Evolutionary conservation across 805 yeast species (phyloP).

Genomic region (Lipomyces sp.): DNA sequence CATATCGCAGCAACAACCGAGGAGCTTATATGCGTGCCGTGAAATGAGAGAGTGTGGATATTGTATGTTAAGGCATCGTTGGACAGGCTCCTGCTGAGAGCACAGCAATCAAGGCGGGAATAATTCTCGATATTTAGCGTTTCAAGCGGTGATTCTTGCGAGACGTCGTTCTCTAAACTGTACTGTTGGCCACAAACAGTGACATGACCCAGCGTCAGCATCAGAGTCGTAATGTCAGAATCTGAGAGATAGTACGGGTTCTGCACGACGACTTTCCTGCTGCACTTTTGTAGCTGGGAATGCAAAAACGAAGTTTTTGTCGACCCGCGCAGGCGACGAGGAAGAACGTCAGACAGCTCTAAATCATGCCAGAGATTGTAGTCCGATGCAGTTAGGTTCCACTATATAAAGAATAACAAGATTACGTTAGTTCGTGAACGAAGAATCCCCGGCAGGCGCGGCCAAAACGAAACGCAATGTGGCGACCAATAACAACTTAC

Average conservation of each 20-base stretch:
- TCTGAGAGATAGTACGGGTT: constrained; percentile 16
- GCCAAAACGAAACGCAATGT: not conserved
- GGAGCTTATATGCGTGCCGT: constrained; percentile 7
- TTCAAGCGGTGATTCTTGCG: constrained; percentile 2
- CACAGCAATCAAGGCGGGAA: not conserved
- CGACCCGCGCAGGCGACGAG: constrained; percentile 4
- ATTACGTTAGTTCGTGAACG: not conserved
- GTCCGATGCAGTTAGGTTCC: constrained; percentile 14
- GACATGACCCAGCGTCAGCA: not conserved
- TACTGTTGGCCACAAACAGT: not conserved
- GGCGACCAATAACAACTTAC: constrained; percentile 11
- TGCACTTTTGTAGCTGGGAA: not conserved
- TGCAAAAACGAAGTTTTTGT: not conserved
- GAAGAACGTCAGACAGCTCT: constrained; percentile 11
- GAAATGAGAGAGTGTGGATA: constrained; percentile 9
- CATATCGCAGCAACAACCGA: not conserved
- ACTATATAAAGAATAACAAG: constrained; percentile 6
- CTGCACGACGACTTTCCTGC: not conserved
- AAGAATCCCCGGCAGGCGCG: not conserved
- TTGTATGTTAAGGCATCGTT: not conserved
- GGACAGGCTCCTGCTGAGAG: constrained; percentile 10
- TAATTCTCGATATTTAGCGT: constrained; percentile 14
- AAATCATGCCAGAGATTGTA: constrained; percentile 4
- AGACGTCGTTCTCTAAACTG: too few relatives aligned
- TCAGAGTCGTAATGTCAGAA: constrained; percentile 6